Evolutionary conservation across 2,329 filamentous ascomycete species (phyloP).

Genomic region (Colletotrichum sp.): DNA sequence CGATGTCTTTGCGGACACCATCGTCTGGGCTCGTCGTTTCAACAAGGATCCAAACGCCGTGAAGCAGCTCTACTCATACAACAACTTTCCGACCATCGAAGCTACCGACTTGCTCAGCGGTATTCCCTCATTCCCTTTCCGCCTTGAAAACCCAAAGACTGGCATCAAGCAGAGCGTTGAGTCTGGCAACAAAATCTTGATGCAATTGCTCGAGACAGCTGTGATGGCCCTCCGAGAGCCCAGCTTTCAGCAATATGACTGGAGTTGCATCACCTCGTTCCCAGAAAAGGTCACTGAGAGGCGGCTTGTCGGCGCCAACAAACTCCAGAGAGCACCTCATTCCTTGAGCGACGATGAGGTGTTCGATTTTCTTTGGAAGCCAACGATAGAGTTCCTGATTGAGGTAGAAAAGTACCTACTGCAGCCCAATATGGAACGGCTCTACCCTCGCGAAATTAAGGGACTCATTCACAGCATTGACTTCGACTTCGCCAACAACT

Average conservation of each 20-base stretch:
- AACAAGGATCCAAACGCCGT: slow-evolving; percentile 29
- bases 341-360: neutral
- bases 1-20: slow-evolving; percentile 24
- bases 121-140: neutral
- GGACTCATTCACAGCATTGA: neutral
- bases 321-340: neutral
- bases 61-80: slow-evolving; percentile 21
- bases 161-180: neutral
- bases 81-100: neutral
- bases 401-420: neutral
- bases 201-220: slow-evolving; percentile 1
- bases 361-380: neutral
- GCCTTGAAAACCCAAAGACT: neutral
- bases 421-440: neutral
- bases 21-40: slow-evolving; percentile 33
- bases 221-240: neutral
- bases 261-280: neutral
- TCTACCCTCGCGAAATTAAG: neutral
- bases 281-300: neutral
- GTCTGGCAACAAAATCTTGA: neutral
- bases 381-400: neutral
- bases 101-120: neutral
- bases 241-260: neutral
- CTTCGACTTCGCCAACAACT: neutral
- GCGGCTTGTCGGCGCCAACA: neutral